phyloP scores from a whole-genome alignment of 2,329 filamentous ascomycete species.

The Phyllosticta paracitricarpa region DNA sequence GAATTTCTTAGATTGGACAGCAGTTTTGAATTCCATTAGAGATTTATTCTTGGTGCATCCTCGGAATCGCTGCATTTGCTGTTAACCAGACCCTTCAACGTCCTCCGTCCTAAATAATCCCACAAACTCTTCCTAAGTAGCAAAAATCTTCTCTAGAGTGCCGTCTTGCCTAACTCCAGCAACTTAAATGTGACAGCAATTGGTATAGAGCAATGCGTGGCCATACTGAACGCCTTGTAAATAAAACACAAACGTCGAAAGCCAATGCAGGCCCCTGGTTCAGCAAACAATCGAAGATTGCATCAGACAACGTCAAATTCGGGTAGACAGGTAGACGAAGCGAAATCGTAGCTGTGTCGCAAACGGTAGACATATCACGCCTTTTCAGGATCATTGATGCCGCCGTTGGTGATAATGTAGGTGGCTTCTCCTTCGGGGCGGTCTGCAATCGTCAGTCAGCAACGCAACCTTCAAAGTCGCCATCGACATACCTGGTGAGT shows the following conservation, averaged over 20 bases:
- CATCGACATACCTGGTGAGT: slow-evolving; percentile 47
- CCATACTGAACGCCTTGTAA: not conserved
- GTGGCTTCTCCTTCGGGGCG: slow-evolving; percentile 60
- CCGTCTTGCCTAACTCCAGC: not conserved
- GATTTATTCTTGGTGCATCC: too few relatives aligned
- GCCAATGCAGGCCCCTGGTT: not conserved
- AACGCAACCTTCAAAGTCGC: not conserved
- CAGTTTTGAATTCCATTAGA: too few relatives aligned
- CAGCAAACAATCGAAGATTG: not conserved
- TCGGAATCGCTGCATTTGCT: too few relatives aligned
- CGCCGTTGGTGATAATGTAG: slow-evolving; percentile 60
- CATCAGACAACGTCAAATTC: not conserved
- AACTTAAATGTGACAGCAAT: not conserved
- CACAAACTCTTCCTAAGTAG: not conserved
- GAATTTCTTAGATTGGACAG: too few relatives aligned
- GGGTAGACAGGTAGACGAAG: not conserved
- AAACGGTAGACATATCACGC: slow-evolving; percentile 26
- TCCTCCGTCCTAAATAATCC: not conserved
- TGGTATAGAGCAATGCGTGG: not conserved
- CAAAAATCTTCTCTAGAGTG: not conserved
- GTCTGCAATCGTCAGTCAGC: slow-evolving; percentile 32
- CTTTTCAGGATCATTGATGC: slow-evolving; percentile 59
- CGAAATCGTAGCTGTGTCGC: not conserved
- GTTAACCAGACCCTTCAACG: too few relatives aligned
- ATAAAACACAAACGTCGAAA: not conserved